Evolutionary conservation across 148 eudicot genomes (phyloP), one percentile per base, ranked within the genome.

Genomic region (Chenopodium berlandieri): DNA sequence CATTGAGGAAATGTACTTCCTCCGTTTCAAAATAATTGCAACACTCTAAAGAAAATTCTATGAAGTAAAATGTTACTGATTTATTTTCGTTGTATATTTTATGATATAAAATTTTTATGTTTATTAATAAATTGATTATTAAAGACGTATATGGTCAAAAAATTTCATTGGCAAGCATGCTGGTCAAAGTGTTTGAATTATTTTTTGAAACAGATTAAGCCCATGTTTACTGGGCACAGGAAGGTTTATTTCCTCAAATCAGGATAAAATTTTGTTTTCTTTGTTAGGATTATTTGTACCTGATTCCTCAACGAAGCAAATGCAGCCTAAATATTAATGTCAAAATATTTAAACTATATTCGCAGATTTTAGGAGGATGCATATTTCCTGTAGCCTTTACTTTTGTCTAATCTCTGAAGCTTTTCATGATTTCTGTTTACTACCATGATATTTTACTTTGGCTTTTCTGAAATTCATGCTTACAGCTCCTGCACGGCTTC

Each of bases 401-500:
- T 23, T 40, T 65, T 22, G 48, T 17, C 64, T 63, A 19, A 16
- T 54, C 32, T 47, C 25, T 10, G 23, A 23, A 72, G 31, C 22
- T 30, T 52, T 75, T 34, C 20, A 27, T 69, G 60, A n/a, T 40
- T 52, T 73, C 31, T 7, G 47, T 73, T 54, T 66, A 9, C 69
- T 40, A 14, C 62, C 48, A 32, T 70, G 37, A 44, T 44, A 37
- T 56, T 64, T 65, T 31, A 66, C 64, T 54, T 71, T 71, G 44
- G 74, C 60, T 76, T 48, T 60, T 63, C 14, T 46, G 16, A 74
- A 9, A 56, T 78, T 16, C 12, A 60, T 70, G 44, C 32, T 76
- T 85, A 87, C 94, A 96, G 99, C 80, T 82, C 94, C 99, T 76
- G 93, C 95, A 63, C 95, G 98, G 65, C 99, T 96, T 79, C 99